Base-by-base conservation (phyloP, 2,329 filamentous ascomycete species). In the Penicillium sumatraense region DNA sequence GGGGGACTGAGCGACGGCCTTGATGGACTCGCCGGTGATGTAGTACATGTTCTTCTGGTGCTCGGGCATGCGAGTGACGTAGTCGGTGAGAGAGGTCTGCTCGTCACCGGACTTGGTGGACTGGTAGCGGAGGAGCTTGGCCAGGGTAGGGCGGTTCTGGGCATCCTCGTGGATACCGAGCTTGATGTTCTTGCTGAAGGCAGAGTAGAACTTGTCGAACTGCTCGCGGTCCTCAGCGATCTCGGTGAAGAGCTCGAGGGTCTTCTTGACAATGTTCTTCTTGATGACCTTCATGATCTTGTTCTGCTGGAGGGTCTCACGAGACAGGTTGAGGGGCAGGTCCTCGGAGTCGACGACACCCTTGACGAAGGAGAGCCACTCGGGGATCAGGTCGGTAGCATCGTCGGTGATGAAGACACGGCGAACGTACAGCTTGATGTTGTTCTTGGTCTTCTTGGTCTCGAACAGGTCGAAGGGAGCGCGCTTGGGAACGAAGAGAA, bases 231-330 rank as follows among this genome's bases (percentile, higher is more conserved):
- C 95, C 86, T 99, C 95, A 57, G 95, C 89, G 64, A 99, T 99
- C 86, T 99, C 95, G 73, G 88, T 87, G 89, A 99, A 99, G 78
- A 99, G 91, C 86, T 99, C 95, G 66, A 99, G 91, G 65, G 91
- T 91, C 91, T 99, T 99, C 93, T 98, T 99, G 86, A 99, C 93
- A 66, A 99, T 96, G 89, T 99, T 99, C 92, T 99, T 99, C 89
- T 96, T 96, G 87, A 98, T 98, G 80, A 98, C 95, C 90, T 98
- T 98, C 95, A 98, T 98, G 86, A 99, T 99, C 92, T 98, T 98
- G 90, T 98, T 99, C 86, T 98, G 95, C 84, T 99, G 95, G 48
- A 99, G 91, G 56, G 93, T 98, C 89, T 99, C 95, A 89, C 95
- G 95, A 75, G 95, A 98, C 83, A 99, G 81, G 88, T 99, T 99